Conservation (phyloP, 75 land plant genomes). For the Picea glauca region DNA sequence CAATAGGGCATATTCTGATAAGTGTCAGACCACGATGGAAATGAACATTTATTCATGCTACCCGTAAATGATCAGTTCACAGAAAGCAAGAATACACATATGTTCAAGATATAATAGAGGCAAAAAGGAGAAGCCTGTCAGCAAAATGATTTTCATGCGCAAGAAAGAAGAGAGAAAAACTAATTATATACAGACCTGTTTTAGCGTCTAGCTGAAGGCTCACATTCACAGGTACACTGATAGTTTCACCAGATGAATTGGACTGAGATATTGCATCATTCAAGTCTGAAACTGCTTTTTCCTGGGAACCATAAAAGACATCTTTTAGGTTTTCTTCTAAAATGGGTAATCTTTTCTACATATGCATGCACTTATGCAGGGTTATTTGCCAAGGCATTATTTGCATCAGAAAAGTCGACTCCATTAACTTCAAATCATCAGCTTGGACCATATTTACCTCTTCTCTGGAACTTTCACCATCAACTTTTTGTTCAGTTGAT, state of each 20-base stretch:
- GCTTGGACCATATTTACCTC: neutral
- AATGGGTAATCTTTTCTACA: neutral
- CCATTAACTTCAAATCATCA: constrained; percentile 7
- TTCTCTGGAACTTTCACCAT: neutral
- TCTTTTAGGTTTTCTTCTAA: neutral
- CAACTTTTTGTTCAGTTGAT: neutral
- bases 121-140: too few relatives aligned
- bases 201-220: neutral
- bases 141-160: too few relatives aligned
- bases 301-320: neutral
- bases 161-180: too few relatives aligned
- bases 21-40: too few relatives aligned
- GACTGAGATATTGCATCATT: neutral
- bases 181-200: neutral
- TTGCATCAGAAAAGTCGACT: constrained; percentile 3
- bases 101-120: too few relatives aligned
- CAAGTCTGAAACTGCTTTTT: neutral
- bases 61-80: too few relatives aligned
- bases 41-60: too few relatives aligned
- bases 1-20: too few relatives aligned
- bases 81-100: too few relatives aligned
- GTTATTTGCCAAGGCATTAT: constrained; percentile 1
- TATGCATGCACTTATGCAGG: constrained; percentile 1
- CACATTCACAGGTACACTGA: neutral
- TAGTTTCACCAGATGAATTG: constrained; percentile 3